Evolutionary conservation across 2,329 filamentous ascomycete genomes (phyloP), one percentile per base, ranked within the genome.

Genomic region (Scleromitrula shiraiana): DNA sequence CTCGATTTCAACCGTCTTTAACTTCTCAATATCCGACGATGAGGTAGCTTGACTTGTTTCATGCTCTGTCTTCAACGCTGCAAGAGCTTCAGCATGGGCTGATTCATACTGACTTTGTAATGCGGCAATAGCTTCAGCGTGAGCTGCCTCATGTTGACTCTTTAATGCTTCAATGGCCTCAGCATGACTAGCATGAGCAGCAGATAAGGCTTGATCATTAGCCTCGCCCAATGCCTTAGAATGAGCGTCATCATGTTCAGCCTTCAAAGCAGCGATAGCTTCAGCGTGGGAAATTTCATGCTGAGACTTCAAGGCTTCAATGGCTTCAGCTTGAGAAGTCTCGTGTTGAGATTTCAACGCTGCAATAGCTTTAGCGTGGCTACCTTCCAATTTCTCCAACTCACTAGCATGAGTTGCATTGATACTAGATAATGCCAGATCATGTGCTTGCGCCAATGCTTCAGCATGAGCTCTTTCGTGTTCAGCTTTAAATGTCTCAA

Each of bases 221-320:
- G 75, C 74, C 20, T 65, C 65, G 62, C 80, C 76, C 8, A 83
- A 60, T 58, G 77, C 77, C 66, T 80, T 75, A 4, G 75, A 74
- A 56, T 82, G 75, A 55, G 70, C 38, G 17, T 75, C 70, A 40
- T 68, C 67, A 38, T 60, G 63, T 36, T 69, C 64, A 30, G 69
- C 67, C 64, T 71, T 73, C 35, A 82, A 64, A 5, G 51, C 46
- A 3, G 52, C 51, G 42, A 64, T 56, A 9, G 50, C 51, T 54
- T 75, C 67, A 2, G 72, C 71, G 54, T 81, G 77, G 53, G 10
- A 29, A 4, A 24, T 26, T 23, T 46, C 43, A 7, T 38, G 32
- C 7, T 39, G 32, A 29, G 17, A 9, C 22, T 39, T 46, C 17
- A 39, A 38, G 12, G 72, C 68, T 26, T 71, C 70, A 20, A 61